Conservation (phyloP, 306 rosid genomes). For the Abrus precatorius region DNA sequence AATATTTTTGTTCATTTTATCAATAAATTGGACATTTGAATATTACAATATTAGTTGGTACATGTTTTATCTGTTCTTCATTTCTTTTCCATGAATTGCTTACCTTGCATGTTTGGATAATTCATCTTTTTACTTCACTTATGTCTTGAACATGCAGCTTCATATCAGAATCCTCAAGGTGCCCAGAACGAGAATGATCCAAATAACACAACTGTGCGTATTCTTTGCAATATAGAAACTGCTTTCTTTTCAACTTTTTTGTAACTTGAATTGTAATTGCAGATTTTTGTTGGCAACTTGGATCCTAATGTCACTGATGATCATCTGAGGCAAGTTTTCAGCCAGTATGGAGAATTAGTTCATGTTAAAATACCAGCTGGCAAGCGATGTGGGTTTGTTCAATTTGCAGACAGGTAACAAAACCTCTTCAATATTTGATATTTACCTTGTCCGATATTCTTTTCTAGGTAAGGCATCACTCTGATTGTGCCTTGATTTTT, state of each 20-base stretch:
- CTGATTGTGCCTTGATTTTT: conserved; percentile 13
- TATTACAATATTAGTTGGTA: neutral
- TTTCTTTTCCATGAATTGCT: neutral
- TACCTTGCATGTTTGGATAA: neutral
- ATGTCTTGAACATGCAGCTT: conserved; percentile 72
- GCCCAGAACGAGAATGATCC: conserved; percentile 90
- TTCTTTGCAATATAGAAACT: conserved; percentile 40
- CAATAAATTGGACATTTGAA: neutral
- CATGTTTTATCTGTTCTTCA: neutral
- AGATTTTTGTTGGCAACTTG: conserved; percentile 98
- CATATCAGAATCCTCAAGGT: conserved; percentile 85
- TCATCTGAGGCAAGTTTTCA: conserved; percentile 87
- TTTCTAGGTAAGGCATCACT: neutral
- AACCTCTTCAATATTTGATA: neutral
- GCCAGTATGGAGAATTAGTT: conserved; percentile 82
- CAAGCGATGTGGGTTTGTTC: conserved; percentile 98
- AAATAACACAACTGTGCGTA: conserved; percentile 93
- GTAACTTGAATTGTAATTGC: conserved; percentile 48
- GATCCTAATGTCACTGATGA: conserved; percentile 89
- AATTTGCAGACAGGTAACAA: conserved; percentile 80
- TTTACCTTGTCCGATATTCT: neutral
- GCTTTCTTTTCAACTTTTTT: conserved; percentile 16
- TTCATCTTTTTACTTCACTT: conserved; percentile 43
- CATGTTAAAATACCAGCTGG: conserved; percentile 98
- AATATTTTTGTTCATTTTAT: neutral